A percentile compares a stretch with the other conserved stretches of the same genome.
These are phyloP conservation scores for Oryza nivara DNA, from an alignment of 176 grass and related monocot genomes.

Conservation along the genomic window DNA sequence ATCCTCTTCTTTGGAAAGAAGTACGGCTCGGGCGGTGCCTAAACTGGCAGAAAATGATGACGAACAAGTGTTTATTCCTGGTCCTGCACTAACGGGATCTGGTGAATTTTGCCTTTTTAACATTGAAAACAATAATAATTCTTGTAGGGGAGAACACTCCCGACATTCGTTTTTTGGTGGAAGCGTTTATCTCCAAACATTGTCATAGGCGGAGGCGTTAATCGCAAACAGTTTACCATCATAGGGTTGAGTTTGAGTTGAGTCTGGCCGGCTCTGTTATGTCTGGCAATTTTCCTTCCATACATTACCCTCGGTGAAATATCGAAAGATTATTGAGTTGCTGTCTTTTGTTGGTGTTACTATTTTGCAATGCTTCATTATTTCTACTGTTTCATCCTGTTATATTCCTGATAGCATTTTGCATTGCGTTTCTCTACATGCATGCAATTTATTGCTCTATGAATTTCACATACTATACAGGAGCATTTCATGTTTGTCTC, in stretches of 20 bases:
- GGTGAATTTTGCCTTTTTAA: slow-evolving; percentile 54
- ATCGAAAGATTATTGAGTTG: slow-evolving; percentile 35
- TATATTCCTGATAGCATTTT: neutral
- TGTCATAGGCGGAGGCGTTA: slow-evolving; percentile 47
- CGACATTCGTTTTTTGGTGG: slow-evolving; percentile 66
- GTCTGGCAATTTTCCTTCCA: slow-evolving; percentile 50
- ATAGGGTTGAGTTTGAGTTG: slow-evolving; percentile 50
- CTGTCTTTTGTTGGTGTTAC: slow-evolving; percentile 6
- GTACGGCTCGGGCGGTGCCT: slow-evolving; percentile 82
- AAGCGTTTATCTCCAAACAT: slow-evolving; percentile 40
- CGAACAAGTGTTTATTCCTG: slow-evolving; percentile 50
- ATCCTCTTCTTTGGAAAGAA: slow-evolving; percentile 97
- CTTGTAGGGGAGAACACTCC: slow-evolving; percentile 54
- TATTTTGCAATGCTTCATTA: neutral
- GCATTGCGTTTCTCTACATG: too few relatives aligned
- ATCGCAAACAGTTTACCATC: slow-evolving; percentile 42
- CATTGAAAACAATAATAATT: slow-evolving; percentile 61
- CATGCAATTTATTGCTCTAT: too few relatives aligned
- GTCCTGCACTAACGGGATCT: slow-evolving; percentile 33
- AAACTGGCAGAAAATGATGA: slow-evolving; percentile 53
- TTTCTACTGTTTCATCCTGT: neutral
- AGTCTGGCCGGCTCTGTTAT: slow-evolving; percentile 24
- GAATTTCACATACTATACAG: too few relatives aligned
- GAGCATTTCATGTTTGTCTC: too few relatives aligned
- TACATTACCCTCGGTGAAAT: slow-evolving; percentile 38